phyloP scores from a whole-genome alignment of 2,329 filamentous ascomycete genomes.

The Waltergamsia citrina region DNA sequence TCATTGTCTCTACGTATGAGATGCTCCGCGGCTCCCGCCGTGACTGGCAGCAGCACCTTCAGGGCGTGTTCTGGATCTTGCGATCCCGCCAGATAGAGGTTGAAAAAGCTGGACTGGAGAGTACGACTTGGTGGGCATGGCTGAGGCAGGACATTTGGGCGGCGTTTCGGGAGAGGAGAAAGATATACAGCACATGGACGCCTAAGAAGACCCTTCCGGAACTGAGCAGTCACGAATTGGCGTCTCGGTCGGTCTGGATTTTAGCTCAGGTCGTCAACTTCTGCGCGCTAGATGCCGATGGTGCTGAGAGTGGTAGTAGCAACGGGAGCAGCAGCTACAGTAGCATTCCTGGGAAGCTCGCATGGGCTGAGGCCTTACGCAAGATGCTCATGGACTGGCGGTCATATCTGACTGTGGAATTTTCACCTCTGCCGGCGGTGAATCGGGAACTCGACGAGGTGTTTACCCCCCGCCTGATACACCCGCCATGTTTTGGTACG shows the following conservation, averaged over 20 bases:
- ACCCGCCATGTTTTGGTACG: slow-evolving; percentile 10
- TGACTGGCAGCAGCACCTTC: slow-evolving; percentile 50
- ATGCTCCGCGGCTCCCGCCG: slow-evolving; percentile 50
- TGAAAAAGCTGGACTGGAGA: slow-evolving; percentile 41
- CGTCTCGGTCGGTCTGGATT: slow-evolving; percentile 30
- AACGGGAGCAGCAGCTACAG: no score
- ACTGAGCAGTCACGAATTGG: slow-evolving; percentile 41
- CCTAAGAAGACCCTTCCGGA: slow-evolving; percentile 34
- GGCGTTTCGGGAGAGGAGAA: slow-evolving; percentile 45
- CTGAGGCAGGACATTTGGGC: slow-evolving; percentile 54
- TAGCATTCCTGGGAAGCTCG: slow-evolving; percentile 23
- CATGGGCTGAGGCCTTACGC: slow-evolving; percentile 32
- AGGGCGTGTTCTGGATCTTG: slow-evolving; percentile 57
- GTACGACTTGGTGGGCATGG: slow-evolving; percentile 56
- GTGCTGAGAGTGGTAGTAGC: no score
- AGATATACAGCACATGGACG: slow-evolving; percentile 47
- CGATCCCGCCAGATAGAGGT: slow-evolving; percentile 49
- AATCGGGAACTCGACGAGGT: slow-evolving; percentile 3
- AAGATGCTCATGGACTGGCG: slow-evolving; percentile 41
- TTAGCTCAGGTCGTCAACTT: slow-evolving; percentile 44
- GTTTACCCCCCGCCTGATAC: slow-evolving; percentile 10
- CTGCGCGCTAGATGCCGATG: no score
- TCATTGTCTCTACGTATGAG: slow-evolving; percentile 54
- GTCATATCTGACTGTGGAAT: slow-evolving; percentile 29
- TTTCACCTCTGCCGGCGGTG: slow-evolving; percentile 25